These are phyloP conservation scores for Lentinula detonsa DNA, from an alignment of 768 basidiomycete species.

Conservation along the genomic window DNA sequence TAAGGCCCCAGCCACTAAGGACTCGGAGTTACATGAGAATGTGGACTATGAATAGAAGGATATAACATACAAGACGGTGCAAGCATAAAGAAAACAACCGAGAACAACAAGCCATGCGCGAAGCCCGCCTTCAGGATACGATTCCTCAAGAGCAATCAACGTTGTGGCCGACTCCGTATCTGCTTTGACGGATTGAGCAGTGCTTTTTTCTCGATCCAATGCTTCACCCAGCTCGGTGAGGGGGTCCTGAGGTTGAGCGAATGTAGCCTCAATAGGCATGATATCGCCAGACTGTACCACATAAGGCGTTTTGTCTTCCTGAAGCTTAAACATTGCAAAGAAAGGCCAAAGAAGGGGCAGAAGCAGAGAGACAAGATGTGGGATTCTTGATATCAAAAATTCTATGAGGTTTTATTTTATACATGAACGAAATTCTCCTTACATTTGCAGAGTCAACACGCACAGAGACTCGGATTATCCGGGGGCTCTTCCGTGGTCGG, in stretches of 20 bases:
- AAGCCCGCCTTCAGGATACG: constrained; percentile 23
- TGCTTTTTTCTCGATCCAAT: background rate
- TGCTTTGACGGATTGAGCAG: background rate
- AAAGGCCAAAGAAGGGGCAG: background rate
- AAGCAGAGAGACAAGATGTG: background rate
- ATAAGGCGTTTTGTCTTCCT: background rate
- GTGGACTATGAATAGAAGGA: background rate
- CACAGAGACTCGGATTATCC: background rate
- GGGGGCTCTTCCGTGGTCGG: background rate
- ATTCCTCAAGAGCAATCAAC: constrained; percentile 3
- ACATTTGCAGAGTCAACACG: background rate
- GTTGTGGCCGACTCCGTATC: background rate
- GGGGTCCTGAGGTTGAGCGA: background rate
- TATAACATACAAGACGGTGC: constrained; percentile 19
- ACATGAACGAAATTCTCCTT: background rate
- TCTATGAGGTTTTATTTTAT: background rate
- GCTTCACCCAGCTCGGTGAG: background rate
- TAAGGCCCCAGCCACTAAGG: constrained; percentile 15
- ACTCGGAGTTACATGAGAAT: background rate
- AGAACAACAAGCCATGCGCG: constrained; percentile 25
- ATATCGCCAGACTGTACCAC: constrained; percentile 1
- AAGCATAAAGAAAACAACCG: constrained; percentile 22
- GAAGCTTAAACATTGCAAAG: background rate
- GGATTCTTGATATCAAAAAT: background rate
- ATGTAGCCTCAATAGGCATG: constrained; percentile 2